These are phyloP conservation scores for Kokia cookei DNA, from an alignment of 441 rosid species.

Conservation along the genomic window DNA sequence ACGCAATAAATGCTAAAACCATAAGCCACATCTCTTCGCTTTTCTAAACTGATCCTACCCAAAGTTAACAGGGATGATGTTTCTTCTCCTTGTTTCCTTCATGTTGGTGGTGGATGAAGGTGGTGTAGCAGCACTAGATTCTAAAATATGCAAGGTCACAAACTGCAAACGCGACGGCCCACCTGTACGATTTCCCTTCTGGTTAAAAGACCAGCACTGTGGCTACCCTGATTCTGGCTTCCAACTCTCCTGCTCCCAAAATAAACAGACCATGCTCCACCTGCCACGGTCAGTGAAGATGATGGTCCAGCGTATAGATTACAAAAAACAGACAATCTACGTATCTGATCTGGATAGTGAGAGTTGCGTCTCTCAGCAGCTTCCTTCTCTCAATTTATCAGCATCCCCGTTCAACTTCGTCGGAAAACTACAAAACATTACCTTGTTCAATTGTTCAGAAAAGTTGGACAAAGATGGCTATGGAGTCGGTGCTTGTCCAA, in stretches of 20 bases:
- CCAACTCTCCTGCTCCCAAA: not conserved
- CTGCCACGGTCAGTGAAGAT: slow-evolving; percentile 3
- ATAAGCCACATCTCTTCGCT: not conserved
- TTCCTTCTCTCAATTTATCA: slow-evolving; percentile 3
- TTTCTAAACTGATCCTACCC: not conserved
- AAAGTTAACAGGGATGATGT: not conserved
- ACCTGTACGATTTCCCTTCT: not conserved
- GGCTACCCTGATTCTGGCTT: not conserved
- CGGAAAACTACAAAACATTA: not conserved
- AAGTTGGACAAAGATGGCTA: not conserved
- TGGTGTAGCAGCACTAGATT: not conserved
- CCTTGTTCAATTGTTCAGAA: not conserved
- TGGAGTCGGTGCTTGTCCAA: not conserved
- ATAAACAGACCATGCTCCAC: not conserved
- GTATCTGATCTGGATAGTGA: not conserved
- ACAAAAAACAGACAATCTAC: not conserved
- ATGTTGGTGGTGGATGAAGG: not conserved
- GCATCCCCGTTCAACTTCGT: not conserved
- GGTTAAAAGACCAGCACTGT: not conserved
- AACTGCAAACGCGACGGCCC: not conserved
- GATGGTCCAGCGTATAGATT: not conserved
- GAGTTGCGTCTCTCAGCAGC: slow-evolving; percentile 2
- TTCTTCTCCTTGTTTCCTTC: not conserved
- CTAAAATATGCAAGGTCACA: not conserved
- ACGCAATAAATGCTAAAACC: no score